Evolutionary conservation across 2,329 filamentous ascomycete species (phyloP), one percentile per base, ranked within the genome.

Genomic region (Colletotrichum tofieldiae): DNA sequence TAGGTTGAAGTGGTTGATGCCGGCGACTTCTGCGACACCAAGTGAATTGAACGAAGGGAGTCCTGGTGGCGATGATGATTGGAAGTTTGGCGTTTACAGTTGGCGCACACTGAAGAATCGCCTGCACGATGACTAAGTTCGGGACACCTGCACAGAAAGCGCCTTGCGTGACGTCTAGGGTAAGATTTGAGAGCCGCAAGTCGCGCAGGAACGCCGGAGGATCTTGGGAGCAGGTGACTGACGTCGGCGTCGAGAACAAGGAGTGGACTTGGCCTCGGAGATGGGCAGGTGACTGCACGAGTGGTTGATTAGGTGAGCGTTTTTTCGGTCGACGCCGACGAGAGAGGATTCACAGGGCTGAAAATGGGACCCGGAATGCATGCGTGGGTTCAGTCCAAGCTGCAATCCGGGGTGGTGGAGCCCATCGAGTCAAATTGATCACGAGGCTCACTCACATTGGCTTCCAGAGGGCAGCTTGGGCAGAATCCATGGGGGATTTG

Each of bases 271-370:
- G 45, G 39, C 56, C 56, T 45, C 26, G 9, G 39, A 14, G 16
- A 45, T 45, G 26, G 16, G 18, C 18, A 60, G 56, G 39, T 32
- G 26, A 20, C 1, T 29, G 23, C 18, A n/a, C 1, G 20, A 37
- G n/a, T 14, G 35, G 18, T 39, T n/a, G 54, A 51, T 18, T 14
- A 37, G n/a, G 14, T 2, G 12, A 35, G 32, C 11, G 12, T 51
- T n/a, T 6, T 26, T 11, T 62, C 43, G 59, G 59, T 29, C 59
- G n/a, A 51, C 14, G 29, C 58, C 43, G 58, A 52, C 20, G 23
- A 32, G 32, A 14, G 5, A 63, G 29, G n/a, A 6, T 52, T 20
- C 9, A 11, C 47, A 63, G 37, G 47, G 60, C 35, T 52, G 60
- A 63, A 5, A 26, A 23, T n/a, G 11, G 26, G 23, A 29, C 32